Base-by-base conservation (phyloP, 805 yeast species). In the Kuraishia ogatae region DNA sequence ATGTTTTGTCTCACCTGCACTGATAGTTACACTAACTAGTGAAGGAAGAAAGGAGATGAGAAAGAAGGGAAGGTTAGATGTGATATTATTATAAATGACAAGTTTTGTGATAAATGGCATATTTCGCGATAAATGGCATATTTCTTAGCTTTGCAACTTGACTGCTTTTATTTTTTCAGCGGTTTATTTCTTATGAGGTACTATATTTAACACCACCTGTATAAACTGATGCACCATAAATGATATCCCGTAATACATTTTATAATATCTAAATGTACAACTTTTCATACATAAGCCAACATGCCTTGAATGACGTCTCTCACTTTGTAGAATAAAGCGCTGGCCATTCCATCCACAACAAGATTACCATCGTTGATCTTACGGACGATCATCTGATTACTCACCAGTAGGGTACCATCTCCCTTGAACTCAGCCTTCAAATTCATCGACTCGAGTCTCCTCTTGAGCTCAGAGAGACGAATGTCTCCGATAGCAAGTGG, bases 331-430 rank as follows among this genome's bases (percentile, higher is more conserved):
- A 89, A 93, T 52, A 89, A 78, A 2, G 79, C 78, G 4, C 91
- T 83, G 2, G 87, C 81, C 7, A 79, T 77, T 1, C 99, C 98
- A 61, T 93, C 97, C 15, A 94, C 84, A 3, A 86, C 72, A n/a
- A 93, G 79, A 62, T 86, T 86, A 50, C 97, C 96, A 51, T 89
- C 90, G 49, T 80, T 85, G 2, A 87, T 76, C 65, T 93, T 93
- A 54, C 89, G 74, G 8, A 94, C 82, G 0, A 89, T 85, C 19
- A 94, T 80, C 53, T 74, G 74, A 55, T 86, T 87, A 64, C 92
- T 92, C 50, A 96, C 87, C 15, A 92, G 96, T 47, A 94, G 72
- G 0, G 91, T 84, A 66, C 98, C 98, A 67, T 91, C 97, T 54
- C 97, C 96, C 67, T 87, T 83, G 67, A 93, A 90, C 64, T 92